These are phyloP conservation scores for Fraxinus albicans DNA, from an alignment of 305 asterid species.

Conservation along the genomic window DNA sequence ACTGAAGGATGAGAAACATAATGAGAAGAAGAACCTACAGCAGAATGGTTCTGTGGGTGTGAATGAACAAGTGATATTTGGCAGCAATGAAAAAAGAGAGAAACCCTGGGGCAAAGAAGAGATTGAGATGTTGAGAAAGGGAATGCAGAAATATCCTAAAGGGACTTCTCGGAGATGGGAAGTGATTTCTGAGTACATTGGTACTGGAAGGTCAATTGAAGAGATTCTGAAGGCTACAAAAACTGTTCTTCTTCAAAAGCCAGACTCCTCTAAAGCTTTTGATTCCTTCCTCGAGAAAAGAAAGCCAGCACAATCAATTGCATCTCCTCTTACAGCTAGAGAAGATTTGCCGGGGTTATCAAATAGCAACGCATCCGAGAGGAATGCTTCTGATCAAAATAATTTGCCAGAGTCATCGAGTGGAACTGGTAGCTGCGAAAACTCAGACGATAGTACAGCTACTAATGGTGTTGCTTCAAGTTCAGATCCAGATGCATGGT, in stretches of 20 bases:
- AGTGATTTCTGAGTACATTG: conserved; percentile 88
- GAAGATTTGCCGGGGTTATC: conserved; percentile 48
- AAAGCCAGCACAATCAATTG: conserved; percentile 71
- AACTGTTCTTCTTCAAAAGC: conserved; percentile 93
- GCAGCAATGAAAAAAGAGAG: conserved; percentile 56
- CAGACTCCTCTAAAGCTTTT: conserved; percentile 85
- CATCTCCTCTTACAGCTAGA: conserved; percentile 85
- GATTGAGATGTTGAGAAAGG: conserved; percentile 91
- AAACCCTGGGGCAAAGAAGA: conserved; percentile 87
- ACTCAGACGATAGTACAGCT: conserved; percentile 24
- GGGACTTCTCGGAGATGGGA: conserved; percentile 98
- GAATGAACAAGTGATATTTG: conserved; percentile 36
- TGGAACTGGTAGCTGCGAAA: conserved; percentile 28
- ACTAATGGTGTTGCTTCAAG: conserved; percentile 41
- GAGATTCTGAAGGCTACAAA: conserved; percentile 96
- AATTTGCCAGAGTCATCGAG: conserved; percentile 34
- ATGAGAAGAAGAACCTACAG: conserved; percentile 35
- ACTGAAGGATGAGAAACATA: conserved; percentile 44
- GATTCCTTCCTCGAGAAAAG: conserved; percentile 96
- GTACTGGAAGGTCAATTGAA: conserved; percentile 84
- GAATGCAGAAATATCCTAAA: conserved; percentile 77
- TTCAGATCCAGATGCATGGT: conserved; percentile 70
- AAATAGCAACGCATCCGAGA: conserved; percentile 29
- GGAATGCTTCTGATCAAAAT: conserved; percentile 30
- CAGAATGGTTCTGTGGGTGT: conserved; percentile 57